A percentile compares a stretch with the other conserved stretches of the same genome.
Evolutionary conservation across 2,329 filamentous ascomycete genomes (phyloP).

Genomic region (Alternaria sp.): DNA sequence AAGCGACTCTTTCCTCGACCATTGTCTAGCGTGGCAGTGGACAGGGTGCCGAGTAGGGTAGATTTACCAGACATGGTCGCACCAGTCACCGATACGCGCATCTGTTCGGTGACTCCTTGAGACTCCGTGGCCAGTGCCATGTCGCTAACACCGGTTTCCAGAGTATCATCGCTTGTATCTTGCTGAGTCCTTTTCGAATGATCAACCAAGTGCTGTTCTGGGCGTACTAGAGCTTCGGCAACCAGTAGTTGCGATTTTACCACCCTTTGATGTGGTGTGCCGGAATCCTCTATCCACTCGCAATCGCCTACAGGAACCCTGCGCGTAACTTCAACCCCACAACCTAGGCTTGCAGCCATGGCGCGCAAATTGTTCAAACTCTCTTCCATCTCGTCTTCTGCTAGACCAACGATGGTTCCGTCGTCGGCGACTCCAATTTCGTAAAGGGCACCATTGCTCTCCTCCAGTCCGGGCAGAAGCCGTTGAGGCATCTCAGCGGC

Average conservation of each 20-base stretch:
- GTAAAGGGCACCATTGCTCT: constrained; percentile 91
- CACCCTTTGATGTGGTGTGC: constrained; percentile 27
- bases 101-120: constrained; percentile 62
- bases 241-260: constrained; percentile 73
- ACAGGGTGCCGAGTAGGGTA: constrained; percentile 85
- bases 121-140: constrained; percentile 13
- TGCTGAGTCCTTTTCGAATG: constrained; percentile 25
- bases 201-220: constrained; percentile 53
- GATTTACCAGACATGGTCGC: constrained; percentile 94
- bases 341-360: constrained; percentile 94
- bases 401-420: constrained; percentile 86
- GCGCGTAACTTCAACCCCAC: constrained; percentile 80
- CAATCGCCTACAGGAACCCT: constrained; percentile 87
- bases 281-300: constrained; percentile 69
- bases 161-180: constrained; percentile 1
- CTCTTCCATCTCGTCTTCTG: constrained; percentile 90
- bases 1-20: constrained; percentile 88
- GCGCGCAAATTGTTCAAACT: constrained; percentile 83
- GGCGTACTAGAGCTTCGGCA: constrained; percentile 87
- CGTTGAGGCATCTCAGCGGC: constrained; percentile 62
- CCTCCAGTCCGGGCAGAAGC: constrained; percentile 79
- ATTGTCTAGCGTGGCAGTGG: constrained; percentile 88
- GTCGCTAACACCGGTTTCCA: not conserved
- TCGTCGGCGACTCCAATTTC: constrained; percentile 97
- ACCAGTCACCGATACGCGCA: constrained; percentile 86